phyloP scores from a whole-genome alignment of 1,284 basidiomycete species.

The Tremellales sp. region DNA sequence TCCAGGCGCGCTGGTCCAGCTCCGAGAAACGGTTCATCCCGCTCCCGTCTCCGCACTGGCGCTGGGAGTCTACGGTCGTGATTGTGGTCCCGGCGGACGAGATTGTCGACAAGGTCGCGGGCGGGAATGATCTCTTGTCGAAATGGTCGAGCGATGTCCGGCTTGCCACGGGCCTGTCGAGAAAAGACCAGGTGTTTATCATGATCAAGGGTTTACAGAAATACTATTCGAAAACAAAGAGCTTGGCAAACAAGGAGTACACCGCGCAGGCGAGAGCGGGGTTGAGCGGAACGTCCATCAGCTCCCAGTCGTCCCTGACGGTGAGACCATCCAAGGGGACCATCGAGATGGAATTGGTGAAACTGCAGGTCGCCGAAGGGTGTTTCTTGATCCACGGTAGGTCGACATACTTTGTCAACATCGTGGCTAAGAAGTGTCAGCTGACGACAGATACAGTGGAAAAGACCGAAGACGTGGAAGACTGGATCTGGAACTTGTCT shows the following conservation, averaged over 20 bases:
- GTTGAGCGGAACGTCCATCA: constrained; percentile 11
- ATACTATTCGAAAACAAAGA: constrained; percentile 37
- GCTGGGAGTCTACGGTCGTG: constrained; percentile 48
- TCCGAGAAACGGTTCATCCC: constrained; percentile 32
- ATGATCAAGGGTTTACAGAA: constrained; percentile 44
- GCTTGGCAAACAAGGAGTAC: constrained; percentile 31
- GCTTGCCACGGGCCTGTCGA: constrained; percentile 19
- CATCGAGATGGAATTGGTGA: constrained; percentile 41
- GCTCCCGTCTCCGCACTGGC: constrained; percentile 27
- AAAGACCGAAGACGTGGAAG: constrained; percentile 44
- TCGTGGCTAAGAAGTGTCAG: not conserved
- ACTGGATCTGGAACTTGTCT: constrained; percentile 46
- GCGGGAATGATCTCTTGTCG: constrained; percentile 19
- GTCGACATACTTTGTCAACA: constrained; percentile 1
- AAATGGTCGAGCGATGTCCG: constrained; percentile 34
- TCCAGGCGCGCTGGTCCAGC: constrained; percentile 34
- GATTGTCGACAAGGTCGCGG: constrained; percentile 35
- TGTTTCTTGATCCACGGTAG: constrained; percentile 43
- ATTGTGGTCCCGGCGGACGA: constrained; percentile 40
- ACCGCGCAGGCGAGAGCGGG: constrained; percentile 34
- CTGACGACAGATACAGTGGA: constrained; percentile 31
- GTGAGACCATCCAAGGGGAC: constrained; percentile 28
- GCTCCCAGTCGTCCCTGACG: not conserved
- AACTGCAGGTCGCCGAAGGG: constrained; percentile 36
- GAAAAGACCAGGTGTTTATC: constrained; percentile 36